phyloP scores from a whole-genome alignment of 78 protist species.

The Emiliania huxleyi region DNA sequence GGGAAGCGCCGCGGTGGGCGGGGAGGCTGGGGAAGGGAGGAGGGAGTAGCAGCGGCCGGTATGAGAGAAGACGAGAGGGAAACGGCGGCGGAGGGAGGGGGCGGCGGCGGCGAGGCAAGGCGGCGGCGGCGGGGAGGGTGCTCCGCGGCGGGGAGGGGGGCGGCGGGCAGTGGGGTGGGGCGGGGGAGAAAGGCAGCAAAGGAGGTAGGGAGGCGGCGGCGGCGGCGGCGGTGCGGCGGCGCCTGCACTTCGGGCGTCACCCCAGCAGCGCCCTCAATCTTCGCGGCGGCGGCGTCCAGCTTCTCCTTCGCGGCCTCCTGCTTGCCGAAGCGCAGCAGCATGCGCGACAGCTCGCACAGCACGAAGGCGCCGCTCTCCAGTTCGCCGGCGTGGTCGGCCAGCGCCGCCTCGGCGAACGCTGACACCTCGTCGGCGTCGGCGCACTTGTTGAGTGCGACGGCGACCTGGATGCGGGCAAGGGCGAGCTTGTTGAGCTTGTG shows the following conservation, averaged over 20 bases:
- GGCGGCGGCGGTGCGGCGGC: no score
- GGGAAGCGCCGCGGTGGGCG: no score
- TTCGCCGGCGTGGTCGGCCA: background rate
- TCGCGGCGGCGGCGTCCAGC: background rate
- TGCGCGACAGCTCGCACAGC: constrained; percentile 2
- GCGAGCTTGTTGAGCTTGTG: constrained; percentile 58
- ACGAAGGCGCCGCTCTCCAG: background rate
- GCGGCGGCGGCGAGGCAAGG: no score
- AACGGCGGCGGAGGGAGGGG: no score
- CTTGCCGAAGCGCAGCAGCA: background rate
- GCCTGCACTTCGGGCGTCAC: background rate
- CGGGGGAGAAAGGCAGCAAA: no score
- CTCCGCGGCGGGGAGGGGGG: no score
- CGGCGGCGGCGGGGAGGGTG: no score
- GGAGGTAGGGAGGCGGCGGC: no score
- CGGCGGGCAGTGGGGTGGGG: no score
- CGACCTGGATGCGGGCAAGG: constrained; percentile 54
- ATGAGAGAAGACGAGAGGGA: no score
- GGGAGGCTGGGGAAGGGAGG: no score
- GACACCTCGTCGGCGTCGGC: background rate
- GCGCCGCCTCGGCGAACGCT: background rate
- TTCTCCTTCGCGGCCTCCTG: background rate
- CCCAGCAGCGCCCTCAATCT: background rate
- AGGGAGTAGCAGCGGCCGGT: no score
- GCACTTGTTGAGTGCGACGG: constrained; percentile 37